Evolutionary conservation across 495 filamentous ascomycete genomes (phyloP).

Genomic region (Chlorociboria aeruginascens): DNA sequence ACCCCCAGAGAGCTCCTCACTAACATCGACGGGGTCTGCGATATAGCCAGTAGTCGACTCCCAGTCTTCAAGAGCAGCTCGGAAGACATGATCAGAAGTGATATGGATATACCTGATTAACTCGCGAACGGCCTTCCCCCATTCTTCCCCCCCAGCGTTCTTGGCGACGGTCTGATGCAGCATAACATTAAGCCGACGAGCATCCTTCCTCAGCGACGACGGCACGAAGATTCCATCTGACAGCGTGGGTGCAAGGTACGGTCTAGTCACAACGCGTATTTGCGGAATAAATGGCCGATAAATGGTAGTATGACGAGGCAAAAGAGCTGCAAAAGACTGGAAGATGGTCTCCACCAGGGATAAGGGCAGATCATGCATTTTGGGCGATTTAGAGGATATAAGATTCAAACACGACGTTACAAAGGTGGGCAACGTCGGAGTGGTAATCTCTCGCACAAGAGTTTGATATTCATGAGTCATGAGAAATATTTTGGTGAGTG

Average conservation of each 20-base stretch:
- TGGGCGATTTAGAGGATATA: conserved; percentile 35
- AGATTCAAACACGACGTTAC: conserved; percentile 60
- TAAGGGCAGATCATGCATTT: conserved; percentile 22
- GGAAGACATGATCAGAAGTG: conserved; percentile 64
- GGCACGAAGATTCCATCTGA: conserved; percentile 33
- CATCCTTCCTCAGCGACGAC: conserved; percentile 33
- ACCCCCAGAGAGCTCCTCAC: conserved; percentile 31
- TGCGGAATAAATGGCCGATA: conserved; percentile 63
- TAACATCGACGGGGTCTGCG: conserved; percentile 21
- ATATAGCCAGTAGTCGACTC: conserved; percentile 40
- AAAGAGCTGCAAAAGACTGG: conserved; percentile 49
- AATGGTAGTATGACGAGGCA: conserved; percentile 67
- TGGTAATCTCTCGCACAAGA: conserved; percentile 76
- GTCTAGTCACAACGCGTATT: conserved; percentile 45
- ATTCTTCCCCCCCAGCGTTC: conserved; percentile 58
- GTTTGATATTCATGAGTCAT: conserved; percentile 71
- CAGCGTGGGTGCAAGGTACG: conserved; percentile 45
- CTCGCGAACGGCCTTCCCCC: conserved; percentile 49
- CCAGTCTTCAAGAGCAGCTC: conserved; percentile 68
- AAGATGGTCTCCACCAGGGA: conserved; percentile 51
- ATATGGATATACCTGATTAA: conserved; percentile 48
- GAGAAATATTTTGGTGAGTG: conserved; percentile 69
- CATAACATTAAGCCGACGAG: conserved; percentile 49
- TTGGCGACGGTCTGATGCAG: conserved; percentile 69
- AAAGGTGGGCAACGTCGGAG: conserved; percentile 65